phyloP scores from a whole-genome alignment of 148 eudicot species.

The Diospyros lotus region DNA sequence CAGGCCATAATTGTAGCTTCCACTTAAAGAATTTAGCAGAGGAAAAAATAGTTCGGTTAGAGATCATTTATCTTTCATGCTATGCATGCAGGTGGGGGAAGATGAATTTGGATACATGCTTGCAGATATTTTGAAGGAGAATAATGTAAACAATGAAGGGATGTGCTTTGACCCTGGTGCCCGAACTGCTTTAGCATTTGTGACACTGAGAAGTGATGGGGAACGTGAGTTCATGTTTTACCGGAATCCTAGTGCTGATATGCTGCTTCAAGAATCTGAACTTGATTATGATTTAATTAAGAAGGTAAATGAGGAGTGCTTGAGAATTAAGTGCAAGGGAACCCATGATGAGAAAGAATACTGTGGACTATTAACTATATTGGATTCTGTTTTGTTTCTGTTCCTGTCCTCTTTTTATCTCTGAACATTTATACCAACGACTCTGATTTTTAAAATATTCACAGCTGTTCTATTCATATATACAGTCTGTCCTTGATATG shows the following conservation, averaged over 20 bases:
- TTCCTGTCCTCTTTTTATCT: too few species aligned
- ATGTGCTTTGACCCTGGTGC: constrained; percentile 98
- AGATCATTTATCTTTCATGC: constrained; percentile 6
- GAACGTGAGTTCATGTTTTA: constrained; percentile 99
- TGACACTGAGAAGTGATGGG: constrained; percentile 83
- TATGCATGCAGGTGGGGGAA: constrained; percentile 77
- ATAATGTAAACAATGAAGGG: constrained; percentile 83
- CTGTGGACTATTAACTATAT: not conserved
- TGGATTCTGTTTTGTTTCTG: not conserved
- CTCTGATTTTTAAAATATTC: too few species aligned
- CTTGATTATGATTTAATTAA: constrained; percentile 78
- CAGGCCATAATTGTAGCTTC: not conserved
- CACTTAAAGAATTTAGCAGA: not conserved
- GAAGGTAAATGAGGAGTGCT: constrained; percentile 45
- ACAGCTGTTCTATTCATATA: not conserved
- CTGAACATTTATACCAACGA: too few species aligned
- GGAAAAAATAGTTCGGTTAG: not conserved
- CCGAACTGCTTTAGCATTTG: constrained; percentile 98
- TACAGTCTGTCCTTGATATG: not conserved
- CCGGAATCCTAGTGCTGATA: constrained; percentile 99
- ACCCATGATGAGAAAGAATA: not conserved
- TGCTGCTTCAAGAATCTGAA: constrained; percentile 88
- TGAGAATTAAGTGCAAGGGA: not conserved
- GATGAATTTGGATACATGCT: constrained; percentile 99
- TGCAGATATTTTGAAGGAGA: constrained; percentile 83